phyloP scores from a whole-genome alignment of 768 basidiomycete species.

The Cystoderma amianthinum region DNA sequence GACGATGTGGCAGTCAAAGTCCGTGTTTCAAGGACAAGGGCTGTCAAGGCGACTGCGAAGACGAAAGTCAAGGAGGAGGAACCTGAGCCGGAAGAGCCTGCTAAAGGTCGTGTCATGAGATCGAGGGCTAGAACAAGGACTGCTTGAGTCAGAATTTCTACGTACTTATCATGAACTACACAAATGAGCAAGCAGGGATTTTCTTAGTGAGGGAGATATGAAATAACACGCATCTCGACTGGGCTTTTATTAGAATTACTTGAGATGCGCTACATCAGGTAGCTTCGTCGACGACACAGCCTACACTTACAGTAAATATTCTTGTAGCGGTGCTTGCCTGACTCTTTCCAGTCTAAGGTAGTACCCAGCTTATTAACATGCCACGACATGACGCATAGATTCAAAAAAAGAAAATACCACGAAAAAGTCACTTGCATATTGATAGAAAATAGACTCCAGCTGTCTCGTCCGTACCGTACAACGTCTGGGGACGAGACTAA shows the following conservation, averaged over 20 bases:
- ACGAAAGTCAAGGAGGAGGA: slow-evolving; percentile 15
- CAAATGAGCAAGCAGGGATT: not conserved
- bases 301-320: no score
- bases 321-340: no score
- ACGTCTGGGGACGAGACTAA: no score
- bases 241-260: not conserved
- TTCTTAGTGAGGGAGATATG: not conserved
- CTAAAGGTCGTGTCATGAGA: slow-evolving; percentile 12
- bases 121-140: slow-evolving; percentile 26
- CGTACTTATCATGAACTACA: not conserved
- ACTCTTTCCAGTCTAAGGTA: no score
- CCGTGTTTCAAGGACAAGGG: slow-evolving; percentile 25
- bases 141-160: slow-evolving; percentile 7
- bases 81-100: slow-evolving; percentile 13
- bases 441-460: no score
- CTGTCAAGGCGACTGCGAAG: slow-evolving; percentile 10
- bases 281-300: not conserved
- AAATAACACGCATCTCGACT: not conserved
- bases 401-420: no score
- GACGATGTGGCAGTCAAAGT: slow-evolving; percentile 24
- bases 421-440: no score
- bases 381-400: no score
- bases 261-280: not conserved
- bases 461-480: no score
- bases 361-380: no score